Conservation (phyloP, 163 green algal species). For the Chlorella variabilis region DNA sequence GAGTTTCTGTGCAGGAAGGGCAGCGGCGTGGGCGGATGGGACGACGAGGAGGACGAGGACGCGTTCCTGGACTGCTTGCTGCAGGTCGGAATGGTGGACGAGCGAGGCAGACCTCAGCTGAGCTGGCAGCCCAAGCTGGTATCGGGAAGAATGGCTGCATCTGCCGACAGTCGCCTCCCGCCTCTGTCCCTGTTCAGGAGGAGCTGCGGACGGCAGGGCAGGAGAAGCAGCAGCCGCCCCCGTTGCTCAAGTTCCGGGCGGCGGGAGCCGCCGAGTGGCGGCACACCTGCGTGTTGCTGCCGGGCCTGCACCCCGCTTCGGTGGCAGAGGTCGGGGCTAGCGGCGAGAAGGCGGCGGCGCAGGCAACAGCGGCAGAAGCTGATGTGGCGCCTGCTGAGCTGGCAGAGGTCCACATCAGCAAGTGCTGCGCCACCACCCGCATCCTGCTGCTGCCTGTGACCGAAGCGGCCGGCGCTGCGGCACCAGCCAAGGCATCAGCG, state of each 20-base stretch:
- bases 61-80: slow-evolving; percentile 52
- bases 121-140: no score
- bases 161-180: background rate
- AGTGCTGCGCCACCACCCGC: slow-evolving; percentile 33
- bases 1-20: background rate
- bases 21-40: slow-evolving; percentile 14
- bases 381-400: background rate
- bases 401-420: slow-evolving; percentile 10
- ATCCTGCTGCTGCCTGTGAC: slow-evolving; percentile 22
- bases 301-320: slow-evolving; percentile 14
- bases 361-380: no score
- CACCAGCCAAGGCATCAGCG: background rate
- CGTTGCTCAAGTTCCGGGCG: slow-evolving; percentile 35
- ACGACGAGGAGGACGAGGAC: slow-evolving; percentile 56
- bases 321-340: background rate
- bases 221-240: slow-evolving; percentile 19
- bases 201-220: slow-evolving; percentile 23
- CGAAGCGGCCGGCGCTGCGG: background rate
- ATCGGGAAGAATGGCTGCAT: no score
- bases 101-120: no score
- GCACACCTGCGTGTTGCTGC: slow-evolving; percentile 37
- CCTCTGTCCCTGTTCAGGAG: slow-evolving; percentile 17
- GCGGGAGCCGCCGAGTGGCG: slow-evolving; percentile 11
- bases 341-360: background rate
- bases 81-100: slow-evolving; percentile 23